phyloP scores from a whole-genome alignment of 768 basidiomycete species.

The Trametes cinnabarina region DNA sequence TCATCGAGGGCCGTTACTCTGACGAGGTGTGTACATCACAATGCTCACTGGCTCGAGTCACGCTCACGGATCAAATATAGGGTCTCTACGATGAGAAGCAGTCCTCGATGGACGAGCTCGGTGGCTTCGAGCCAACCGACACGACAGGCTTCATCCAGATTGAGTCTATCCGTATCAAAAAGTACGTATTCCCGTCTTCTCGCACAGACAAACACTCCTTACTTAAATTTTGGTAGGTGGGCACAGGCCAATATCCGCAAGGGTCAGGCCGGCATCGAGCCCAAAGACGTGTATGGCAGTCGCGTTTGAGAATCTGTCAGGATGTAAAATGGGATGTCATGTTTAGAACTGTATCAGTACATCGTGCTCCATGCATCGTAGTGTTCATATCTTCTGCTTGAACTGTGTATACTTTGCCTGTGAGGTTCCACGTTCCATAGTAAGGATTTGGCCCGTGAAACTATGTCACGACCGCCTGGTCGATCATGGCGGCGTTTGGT shows the following conservation, averaged over 20 bases:
- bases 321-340: neutral
- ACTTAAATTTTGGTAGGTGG: conserved; percentile 52
- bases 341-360: conserved; percentile 2
- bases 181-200: conserved; percentile 49
- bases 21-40: conserved; percentile 65
- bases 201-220: neutral
- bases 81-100: conserved; percentile 94
- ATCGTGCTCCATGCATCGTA: neutral
- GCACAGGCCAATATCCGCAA: conserved; percentile 83
- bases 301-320: conserved; percentile 3
- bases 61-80: too few species aligned
- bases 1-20: conserved; percentile 89
- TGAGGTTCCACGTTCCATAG: too few species aligned
- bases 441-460: too few species aligned
- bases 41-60: too few species aligned
- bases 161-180: conserved; percentile 96
- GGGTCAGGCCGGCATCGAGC: conserved; percentile 43
- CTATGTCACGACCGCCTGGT: too few species aligned
- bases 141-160: conserved; percentile 97
- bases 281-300: conserved; percentile 21
- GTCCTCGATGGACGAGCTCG: conserved; percentile 98
- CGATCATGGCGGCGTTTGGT: too few species aligned
- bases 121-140: conserved; percentile 95
- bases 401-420: too few species aligned
- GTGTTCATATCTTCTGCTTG: neutral